Evolutionary conservation across 2,329 filamentous ascomycete genomes (phyloP), one percentile per base, ranked within the genome.

Genomic region (Aspergillus awamori): DNA sequence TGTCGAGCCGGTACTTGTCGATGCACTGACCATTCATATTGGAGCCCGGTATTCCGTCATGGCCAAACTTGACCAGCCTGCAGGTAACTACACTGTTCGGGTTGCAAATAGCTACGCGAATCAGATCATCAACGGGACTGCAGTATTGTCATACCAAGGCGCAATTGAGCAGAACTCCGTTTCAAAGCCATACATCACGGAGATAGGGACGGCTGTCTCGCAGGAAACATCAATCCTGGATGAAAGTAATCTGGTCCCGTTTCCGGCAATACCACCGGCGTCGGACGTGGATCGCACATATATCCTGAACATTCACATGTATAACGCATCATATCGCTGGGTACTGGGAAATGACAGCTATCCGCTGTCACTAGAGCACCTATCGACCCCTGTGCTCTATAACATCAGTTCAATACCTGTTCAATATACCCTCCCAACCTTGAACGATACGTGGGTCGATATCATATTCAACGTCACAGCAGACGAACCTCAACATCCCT

Each of bases 101-200:
- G 75, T 84, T 30, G 79, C 82, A 26, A 80, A 82, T 20, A 74
- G 79, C 58, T 77, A 75, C 24, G 74, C 79, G 1, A 79, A 82
- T 5, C 86, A 88, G 69, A 78, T 86, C 53, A 77, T 88, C 26
- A 76, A 77, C 8, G 84, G 81, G 1, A 77, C 79, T 33, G 85
- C 83, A 0, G 73, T 79, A 2, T 70, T 88, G 13, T 72, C 74
- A 0, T 81, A 82, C 64, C 7, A 22, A n/a, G n/a, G 17, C 7
- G 1, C 41, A 2, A 4, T 17, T 10, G 5, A 45, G 17, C 4
- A 17, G 8, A 8, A 10, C 41, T 10, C 4, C 4, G 1, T 20
- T 0, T 45, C 41, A 10, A 10, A 17, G 41, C 71, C 82, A 0
- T 83, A 76, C 59, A 82, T 87, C 61, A 79, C 81, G 65, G 80